These are phyloP conservation scores for Sporothrix globosa DNA, from an alignment of 2,329 filamentous ascomycete species.

Conservation along the genomic window DNA sequence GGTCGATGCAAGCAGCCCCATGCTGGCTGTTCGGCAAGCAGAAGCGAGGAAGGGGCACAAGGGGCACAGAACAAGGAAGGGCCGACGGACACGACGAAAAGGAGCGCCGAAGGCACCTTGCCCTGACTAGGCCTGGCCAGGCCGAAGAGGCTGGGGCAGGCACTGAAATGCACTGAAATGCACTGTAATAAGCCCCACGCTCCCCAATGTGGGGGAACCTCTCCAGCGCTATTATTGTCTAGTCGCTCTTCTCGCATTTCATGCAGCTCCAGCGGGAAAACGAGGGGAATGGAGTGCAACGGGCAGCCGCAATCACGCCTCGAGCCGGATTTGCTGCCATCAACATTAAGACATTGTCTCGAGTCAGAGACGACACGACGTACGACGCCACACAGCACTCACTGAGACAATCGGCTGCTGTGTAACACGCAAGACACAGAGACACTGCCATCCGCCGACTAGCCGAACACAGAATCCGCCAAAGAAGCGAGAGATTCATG, in stretches of 20 bases:
- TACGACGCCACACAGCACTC: not conserved
- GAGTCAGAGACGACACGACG: not conserved
- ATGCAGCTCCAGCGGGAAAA: not conserved
- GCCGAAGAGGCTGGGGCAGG: not conserved
- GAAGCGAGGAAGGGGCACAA: not conserved
- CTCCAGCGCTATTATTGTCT: not conserved
- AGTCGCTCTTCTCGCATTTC: not conserved
- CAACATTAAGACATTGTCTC: constrained; percentile 19
- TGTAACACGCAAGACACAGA: not conserved
- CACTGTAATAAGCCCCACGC: not conserved
- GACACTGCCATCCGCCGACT: not conserved
- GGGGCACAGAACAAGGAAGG: not conserved
- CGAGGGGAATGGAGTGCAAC: not conserved
- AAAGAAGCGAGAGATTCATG: constrained; percentile 10
- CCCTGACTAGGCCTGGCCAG: not conserved
- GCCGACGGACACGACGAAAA: not conserved
- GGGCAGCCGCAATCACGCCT: not conserved
- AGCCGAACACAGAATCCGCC: constrained; percentile 1
- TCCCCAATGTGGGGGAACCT: not conserved
- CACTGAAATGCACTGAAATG: too few relatives aligned
- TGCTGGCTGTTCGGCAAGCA: constrained; percentile 1
- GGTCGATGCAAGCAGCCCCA: not conserved
- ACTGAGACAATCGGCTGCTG: not conserved
- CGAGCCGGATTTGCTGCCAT: not conserved
- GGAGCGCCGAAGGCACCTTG: not conserved